These are phyloP conservation scores for Circinella umbellata DNA, from an alignment of 371 early-diverging fungal species.

Conservation along the genomic window DNA sequence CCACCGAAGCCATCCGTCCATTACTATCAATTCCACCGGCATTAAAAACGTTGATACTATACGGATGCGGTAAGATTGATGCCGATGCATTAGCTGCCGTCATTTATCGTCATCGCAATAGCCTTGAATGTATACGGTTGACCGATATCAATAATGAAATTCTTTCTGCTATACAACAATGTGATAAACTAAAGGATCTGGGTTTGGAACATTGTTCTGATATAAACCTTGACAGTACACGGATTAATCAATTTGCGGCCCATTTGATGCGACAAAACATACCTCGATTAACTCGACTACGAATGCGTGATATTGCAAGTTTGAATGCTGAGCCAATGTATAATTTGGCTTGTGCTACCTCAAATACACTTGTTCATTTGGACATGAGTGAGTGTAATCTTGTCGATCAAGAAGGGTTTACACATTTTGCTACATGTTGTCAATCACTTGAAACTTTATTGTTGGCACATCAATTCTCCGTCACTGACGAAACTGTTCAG, in stretches of 20 bases:
- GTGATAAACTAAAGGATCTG: slow-evolving; percentile 29
- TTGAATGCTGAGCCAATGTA: slow-evolving; percentile 36
- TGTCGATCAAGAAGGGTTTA: slow-evolving; percentile 30
- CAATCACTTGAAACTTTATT: slow-evolving; percentile 26
- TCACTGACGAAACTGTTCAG: slow-evolving; percentile 42
- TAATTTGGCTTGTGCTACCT: slow-evolving; percentile 19
- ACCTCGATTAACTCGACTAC: slow-evolving; percentile 23
- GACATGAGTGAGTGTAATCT: slow-evolving; percentile 49
- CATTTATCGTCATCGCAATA: slow-evolving; percentile 34
- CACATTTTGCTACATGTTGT: slow-evolving; percentile 32
- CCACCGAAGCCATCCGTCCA: slow-evolving; percentile 44
- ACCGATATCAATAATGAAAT: slow-evolving; percentile 46
- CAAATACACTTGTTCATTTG: slow-evolving; percentile 30
- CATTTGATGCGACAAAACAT: not conserved
- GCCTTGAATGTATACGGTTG: slow-evolving; percentile 33
- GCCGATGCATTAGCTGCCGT: slow-evolving; percentile 30
- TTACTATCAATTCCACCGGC: slow-evolving; percentile 29
- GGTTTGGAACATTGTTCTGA: slow-evolving; percentile 49
- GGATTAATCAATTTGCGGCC: slow-evolving; percentile 28
- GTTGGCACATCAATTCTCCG: slow-evolving; percentile 43
- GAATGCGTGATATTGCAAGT: slow-evolving; percentile 45
- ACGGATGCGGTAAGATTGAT: slow-evolving; percentile 49
- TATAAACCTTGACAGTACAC: slow-evolving; percentile 22
- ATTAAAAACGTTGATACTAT: slow-evolving; percentile 38
- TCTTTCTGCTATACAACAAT: slow-evolving; percentile 35